Evolutionary conservation across 306 rosid genomes (phyloP).

Genomic region (Cucumis cinereus): DNA sequence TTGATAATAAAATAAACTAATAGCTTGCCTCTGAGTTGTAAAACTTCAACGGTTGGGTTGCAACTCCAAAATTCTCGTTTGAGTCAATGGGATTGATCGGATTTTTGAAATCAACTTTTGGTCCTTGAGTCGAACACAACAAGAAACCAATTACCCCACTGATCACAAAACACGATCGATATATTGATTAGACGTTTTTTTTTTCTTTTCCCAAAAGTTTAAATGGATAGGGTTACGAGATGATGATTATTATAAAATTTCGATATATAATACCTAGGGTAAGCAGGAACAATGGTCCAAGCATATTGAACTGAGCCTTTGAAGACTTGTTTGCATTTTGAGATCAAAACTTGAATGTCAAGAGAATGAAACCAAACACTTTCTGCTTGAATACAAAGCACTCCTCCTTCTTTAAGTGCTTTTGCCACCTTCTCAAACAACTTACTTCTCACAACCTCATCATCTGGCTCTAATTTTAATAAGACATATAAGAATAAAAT

Average conservation of each 20-base stretch:
- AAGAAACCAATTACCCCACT: slow-evolving; percentile 75
- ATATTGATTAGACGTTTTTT: background rate
- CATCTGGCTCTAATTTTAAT: slow-evolving; percentile 32
- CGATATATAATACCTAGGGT: slow-evolving; percentile 39
- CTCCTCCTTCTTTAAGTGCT: slow-evolving; percentile 51
- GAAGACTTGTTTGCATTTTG: slow-evolving; percentile 28
- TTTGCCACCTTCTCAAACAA: slow-evolving; percentile 34
- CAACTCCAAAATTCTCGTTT: slow-evolving; percentile 21
- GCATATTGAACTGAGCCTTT: slow-evolving; percentile 57
- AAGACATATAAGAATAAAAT: no score
- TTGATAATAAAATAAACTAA: no score
- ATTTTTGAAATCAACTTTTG: slow-evolving; percentile 41
- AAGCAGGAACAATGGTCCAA: slow-evolving; percentile 60
- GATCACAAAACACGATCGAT: background rate
- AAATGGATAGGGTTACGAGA: no score
- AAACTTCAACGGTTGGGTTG: slow-evolving; percentile 41
- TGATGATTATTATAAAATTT: no score
- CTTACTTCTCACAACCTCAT: slow-evolving; percentile 31
- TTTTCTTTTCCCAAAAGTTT: no score
- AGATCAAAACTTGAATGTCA: slow-evolving; percentile 19
- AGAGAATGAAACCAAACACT: slow-evolving; percentile 46
- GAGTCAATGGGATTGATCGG: slow-evolving; percentile 40
- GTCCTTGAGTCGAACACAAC: slow-evolving; percentile 60
- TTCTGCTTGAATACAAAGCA: slow-evolving; percentile 52
- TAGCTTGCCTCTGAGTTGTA: slow-evolving; percentile 46